Evolutionary conservation across 1,284 basidiomycete genomes (phyloP).

Genomic region (Trichosporon sp.): DNA sequence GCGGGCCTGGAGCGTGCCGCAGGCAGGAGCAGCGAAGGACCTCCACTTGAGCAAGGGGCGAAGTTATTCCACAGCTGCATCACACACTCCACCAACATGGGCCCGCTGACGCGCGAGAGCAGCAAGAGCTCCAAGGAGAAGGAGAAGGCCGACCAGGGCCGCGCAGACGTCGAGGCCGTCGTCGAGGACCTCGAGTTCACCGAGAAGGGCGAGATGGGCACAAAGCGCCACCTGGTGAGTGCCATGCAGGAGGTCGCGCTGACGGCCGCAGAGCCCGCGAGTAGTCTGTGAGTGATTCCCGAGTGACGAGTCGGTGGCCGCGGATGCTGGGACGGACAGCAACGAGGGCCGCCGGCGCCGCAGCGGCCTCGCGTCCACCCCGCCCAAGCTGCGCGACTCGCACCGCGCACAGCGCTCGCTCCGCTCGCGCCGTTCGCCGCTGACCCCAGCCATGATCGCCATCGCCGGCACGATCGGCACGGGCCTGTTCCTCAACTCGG

Average conservation of each 20-base stretch:
- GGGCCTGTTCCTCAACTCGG: constrained; percentile 8
- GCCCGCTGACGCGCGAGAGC: not conserved
- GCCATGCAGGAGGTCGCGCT: not conserved
- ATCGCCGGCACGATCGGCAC: constrained; percentile 51
- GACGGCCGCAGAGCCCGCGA: not conserved
- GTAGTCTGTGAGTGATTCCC: not conserved
- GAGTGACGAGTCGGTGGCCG: no score
- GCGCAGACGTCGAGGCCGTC: not conserved
- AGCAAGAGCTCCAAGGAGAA: not conserved
- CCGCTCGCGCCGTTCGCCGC: not conserved
- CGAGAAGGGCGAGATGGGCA: constrained; percentile 13
- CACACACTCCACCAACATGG: not conserved
- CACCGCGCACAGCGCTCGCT: not conserved
- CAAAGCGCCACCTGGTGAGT: constrained; percentile 14
- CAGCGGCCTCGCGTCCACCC: no score
- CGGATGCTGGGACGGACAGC: no score
- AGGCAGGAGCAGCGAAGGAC: no score
- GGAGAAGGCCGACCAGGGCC: not conserved
- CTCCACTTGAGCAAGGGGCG: not conserved
- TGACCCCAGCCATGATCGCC: constrained; percentile 38
- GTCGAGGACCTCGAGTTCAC: constrained; percentile 5
- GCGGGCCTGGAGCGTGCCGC: no score
- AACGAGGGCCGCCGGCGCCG: no score
- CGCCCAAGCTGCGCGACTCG: no score
- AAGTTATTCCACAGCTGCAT: not conserved